Evolutionary conservation across 257 asterid species (phyloP).

Genomic region (Jaltomata sinuosa): DNA sequence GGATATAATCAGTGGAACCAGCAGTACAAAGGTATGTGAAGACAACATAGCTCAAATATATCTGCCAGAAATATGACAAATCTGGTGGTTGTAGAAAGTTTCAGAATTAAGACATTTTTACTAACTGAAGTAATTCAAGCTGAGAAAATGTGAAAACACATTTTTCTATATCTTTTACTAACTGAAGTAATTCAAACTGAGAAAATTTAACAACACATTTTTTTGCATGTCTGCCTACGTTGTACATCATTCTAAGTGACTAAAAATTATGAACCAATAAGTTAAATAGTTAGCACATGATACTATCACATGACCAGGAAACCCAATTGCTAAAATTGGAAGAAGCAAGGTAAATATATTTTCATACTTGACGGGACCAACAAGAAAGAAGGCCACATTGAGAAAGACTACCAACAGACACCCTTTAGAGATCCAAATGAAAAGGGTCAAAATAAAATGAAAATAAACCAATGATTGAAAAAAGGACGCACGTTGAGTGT

Average conservation of each 20-base stretch:
- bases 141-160: background rate
- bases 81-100: background rate
- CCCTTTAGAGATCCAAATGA: background rate
- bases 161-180: background rate
- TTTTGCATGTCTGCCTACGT: background rate
- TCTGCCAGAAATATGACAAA: background rate
- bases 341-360: background rate
- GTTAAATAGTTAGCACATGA: background rate
- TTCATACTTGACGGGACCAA: background rate
- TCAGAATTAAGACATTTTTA: background rate
- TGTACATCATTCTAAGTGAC: background rate
- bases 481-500: conserved; percentile 58
- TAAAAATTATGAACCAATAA: background rate
- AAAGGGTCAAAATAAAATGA: background rate
- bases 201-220: background rate
- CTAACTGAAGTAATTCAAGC: background rate
- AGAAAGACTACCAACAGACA: background rate
- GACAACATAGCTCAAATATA: background rate
- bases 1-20: no score
- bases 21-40: no score
- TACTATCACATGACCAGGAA: background rate
- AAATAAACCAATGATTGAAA: background rate
- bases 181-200: background rate
- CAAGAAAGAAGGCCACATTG: background rate
- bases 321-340: background rate